A percentile compares a stretch with the other conserved stretches of the same genome.
These are phyloP conservation scores for Deinandra increscens DNA, from an alignment of 129 eudicot genomes.

Conservation along the genomic window DNA sequence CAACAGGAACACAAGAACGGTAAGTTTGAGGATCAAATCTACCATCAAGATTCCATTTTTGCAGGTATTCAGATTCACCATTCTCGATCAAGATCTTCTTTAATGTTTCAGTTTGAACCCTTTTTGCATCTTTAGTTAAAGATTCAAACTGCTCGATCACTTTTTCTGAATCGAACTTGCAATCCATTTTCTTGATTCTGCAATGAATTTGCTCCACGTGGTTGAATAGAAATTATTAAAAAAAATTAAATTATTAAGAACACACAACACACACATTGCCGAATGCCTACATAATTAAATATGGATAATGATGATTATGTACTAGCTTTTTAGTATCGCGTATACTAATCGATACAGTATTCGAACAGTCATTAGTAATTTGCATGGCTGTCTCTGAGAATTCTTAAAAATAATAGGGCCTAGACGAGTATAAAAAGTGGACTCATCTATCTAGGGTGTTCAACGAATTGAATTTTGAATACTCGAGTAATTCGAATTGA, in stretches of 20 bases:
- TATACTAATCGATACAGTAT: too few relatives aligned
- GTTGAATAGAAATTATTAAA: neutral
- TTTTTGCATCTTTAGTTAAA: slow-evolving; percentile 65
- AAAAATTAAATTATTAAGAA: neutral
- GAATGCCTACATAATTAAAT: neutral
- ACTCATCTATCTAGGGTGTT: too few relatives aligned
- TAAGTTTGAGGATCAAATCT: slow-evolving; percentile 61
- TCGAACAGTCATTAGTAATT: too few relatives aligned
- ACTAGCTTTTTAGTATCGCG: too few relatives aligned
- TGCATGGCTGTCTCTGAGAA: too few relatives aligned
- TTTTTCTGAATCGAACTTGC: slow-evolving; percentile 45
- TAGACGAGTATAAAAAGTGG: too few relatives aligned
- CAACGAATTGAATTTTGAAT: too few relatives aligned
- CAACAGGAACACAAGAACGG: slow-evolving; percentile 65
- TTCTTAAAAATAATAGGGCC: too few relatives aligned
- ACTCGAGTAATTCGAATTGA: too few relatives aligned
- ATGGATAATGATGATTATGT: neutral
- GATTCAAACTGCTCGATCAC: slow-evolving; percentile 68
- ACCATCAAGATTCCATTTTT: slow-evolving; percentile 60
- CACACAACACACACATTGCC: neutral
- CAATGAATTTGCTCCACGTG: too few relatives aligned
- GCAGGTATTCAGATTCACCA: slow-evolving; percentile 61
- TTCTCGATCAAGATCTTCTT: slow-evolving; percentile 74
- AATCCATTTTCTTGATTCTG: slow-evolving; percentile 43
- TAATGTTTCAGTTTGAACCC: slow-evolving; percentile 64